Base-by-base conservation (phyloP, 2,329 filamentous ascomycete species). In the Arthrobotrys sphaeroides region DNA sequence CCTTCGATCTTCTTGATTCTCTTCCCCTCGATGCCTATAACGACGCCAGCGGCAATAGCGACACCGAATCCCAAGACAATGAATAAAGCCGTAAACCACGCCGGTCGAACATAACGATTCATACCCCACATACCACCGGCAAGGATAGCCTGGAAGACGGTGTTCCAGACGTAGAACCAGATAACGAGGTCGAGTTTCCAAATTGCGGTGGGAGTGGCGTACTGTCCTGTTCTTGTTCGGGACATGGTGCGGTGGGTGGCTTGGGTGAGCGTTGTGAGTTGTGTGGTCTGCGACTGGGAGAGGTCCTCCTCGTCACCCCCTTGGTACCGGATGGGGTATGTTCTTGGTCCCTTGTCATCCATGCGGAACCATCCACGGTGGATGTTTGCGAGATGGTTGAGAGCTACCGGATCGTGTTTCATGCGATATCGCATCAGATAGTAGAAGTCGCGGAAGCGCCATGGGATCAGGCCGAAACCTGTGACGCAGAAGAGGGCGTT, bases 401-500 rank as follows among this genome's bases (percentile, higher is more conserved):
- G 84, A 3, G 86, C 90, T 6, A 68, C 36, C 12, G 45, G 45
- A 24, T 74, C 70, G 16, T 86, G 81, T 26, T 86, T 80, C 0
- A 90, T 57, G 22, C 91, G 86, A 83, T 87, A 95, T 79, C 87
- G 85, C 55, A 91, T 82, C 33, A 93, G 84, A 81, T 88, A 93
- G 81, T 90, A 95, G 7, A 93, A 83, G 81, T 96, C 93, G 31
- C 93, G 86, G 78, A 94, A 91, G 31, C 93, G 87, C 93, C 92
- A 96, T 0, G 93, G 93, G 0, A 91, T 90, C 10, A 95, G 85
- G 0, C 93, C 93, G 78, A 96, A 94, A 0, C 90, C 92, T 0
- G 92, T 94, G 5, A 96, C 89, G 82, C 92, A 95, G 85, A 96
- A 96, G 0, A 96, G 87, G 0, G 87, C 90, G 80, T 93, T 96